Base-by-base conservation (phyloP, 768 basidiomycete genomes). In the Russula virescens region DNA sequence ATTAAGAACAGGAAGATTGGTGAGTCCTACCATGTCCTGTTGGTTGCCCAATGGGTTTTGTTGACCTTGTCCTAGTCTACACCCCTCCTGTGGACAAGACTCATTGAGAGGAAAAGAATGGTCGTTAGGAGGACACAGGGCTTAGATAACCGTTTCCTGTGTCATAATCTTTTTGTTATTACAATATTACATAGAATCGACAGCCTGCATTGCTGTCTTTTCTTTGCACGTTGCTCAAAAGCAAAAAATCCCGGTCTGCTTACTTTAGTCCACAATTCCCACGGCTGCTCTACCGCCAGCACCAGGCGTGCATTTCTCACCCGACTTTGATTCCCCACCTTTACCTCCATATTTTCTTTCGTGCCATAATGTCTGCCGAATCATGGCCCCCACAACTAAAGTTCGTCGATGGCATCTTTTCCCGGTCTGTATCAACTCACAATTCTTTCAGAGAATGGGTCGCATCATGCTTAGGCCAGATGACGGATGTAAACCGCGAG, bases 1-100 rank as follows among this genome's bases (percentile, higher is more conserved):
- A 85, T 98, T 77, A 98, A 98, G 85, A 91, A 87, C 80, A 83
- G 94, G 79, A 97, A 96, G 78, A 85, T 97, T 62, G 68, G 92
- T 92, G 64, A 75, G 90, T 83, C 23, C 16, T 28, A 25, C 14
- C 25, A 28, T 31, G 35, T 46, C 55, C 14, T 42, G 45, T 42
- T 47, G 25, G 46, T 18, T 28, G 43, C n/a, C n/a, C n/a, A 51
- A 47, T 11, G 50, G 47, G 53, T 52, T 61, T 67, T 18, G 51
- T 43, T 48, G 64, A 59, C 8, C 54, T 19, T 34, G 49, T 62
- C 26, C 10, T 71, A 87, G 86, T 79, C 61, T 87, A 87, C 76
- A 83, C 76, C 69, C 84, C 85, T 65, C 86, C 85, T 58, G 75
- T 73, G 68, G 76, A 80, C 69, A 83, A 82, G 72, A 75, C 73